Evolutionary conservation across 1,139 yeast species (phyloP), one percentile per base, ranked within the genome.

Genomic region (Kurtzmaniella quercitrusa): DNA sequence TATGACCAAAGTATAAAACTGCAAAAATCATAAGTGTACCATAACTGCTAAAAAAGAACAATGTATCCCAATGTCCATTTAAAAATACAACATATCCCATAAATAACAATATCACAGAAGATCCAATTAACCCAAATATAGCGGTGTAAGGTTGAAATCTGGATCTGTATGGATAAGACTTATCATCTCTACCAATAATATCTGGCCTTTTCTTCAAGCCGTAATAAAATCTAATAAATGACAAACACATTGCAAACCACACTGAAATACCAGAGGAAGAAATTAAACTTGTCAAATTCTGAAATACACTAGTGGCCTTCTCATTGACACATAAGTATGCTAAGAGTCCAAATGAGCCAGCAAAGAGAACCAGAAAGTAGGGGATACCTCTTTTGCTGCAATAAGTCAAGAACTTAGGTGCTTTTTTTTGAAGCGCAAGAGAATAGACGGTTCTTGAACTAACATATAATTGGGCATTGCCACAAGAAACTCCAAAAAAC

Each of bases 241-340:
- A 76, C 15, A 86, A 60, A 52, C 89, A 82, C 85, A 88, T 84
- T 4, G 91, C 87, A 46, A 82, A 78, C 95, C 95, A 88, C 42
- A 84, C 86, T 29, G 87, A 61, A 43, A 86, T 74, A 1, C 89
- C 88, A 0, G 91, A 76, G 1, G 89, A 77, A 0, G 90, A 80
- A 46, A 84, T 80, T 34, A 85, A 68, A 51, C 79, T 75, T 9
- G 85, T 75, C 46, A 86, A 66, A 56, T 82, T 75, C 51, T 79
- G 83, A 52, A 86, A 85, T 2, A 84, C 85, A n/a, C 68, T 64
- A 9, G 85, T 77, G 0, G 89, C 82, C 37, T 73, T 63, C 49
- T 77, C 73, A 29, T 78, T 73, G 6, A 82, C 78, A 36, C 87
- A 75, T 15, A 85, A 60, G 55, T 70, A 84, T 0, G 89, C 75